Percentiles rank a stretch among this genome's conserved stretches.
phyloP scores from a whole-genome alignment of 441 rosid species.

The Gossypium schwendimanii region DNA sequence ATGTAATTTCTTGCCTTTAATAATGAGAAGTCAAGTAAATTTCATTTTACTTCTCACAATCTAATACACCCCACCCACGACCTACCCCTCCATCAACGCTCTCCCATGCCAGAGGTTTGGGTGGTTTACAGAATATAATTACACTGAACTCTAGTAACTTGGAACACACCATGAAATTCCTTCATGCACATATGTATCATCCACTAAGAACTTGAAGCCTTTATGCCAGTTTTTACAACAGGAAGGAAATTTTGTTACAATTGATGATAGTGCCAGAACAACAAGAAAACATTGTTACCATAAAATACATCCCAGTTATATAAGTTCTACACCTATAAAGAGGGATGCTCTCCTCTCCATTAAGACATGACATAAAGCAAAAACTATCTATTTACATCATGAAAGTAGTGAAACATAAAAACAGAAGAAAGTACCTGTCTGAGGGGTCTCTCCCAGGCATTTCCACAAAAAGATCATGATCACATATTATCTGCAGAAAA shows the following conservation, averaged over 20 bases:
- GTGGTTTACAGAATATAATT: not conserved
- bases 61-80: not conserved
- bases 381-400: not conserved
- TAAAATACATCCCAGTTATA: not conserved
- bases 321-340: not conserved
- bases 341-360: slow-evolving; percentile 4
- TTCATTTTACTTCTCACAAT: not conserved
- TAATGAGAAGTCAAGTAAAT: not conserved
- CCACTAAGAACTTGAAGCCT: not conserved
- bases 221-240: not conserved
- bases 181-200: not conserved
- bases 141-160: not conserved
- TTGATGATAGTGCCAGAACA: not conserved
- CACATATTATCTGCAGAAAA: slow-evolving; percentile 89
- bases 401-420: not conserved
- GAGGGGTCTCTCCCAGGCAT: slow-evolving; percentile 99
- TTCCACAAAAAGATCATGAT: slow-evolving; percentile 98
- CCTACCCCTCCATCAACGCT: not conserved
- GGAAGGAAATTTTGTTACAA: not conserved
- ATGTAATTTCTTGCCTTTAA: not conserved
- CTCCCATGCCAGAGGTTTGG: not conserved
- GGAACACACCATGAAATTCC: not conserved
- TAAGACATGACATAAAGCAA: not conserved
- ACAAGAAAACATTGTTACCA: not conserved
- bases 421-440: slow-evolving; percentile 54